phyloP scores from a whole-genome alignment of 352 stramenopile species.

The Globisporangium parvum region DNA sequence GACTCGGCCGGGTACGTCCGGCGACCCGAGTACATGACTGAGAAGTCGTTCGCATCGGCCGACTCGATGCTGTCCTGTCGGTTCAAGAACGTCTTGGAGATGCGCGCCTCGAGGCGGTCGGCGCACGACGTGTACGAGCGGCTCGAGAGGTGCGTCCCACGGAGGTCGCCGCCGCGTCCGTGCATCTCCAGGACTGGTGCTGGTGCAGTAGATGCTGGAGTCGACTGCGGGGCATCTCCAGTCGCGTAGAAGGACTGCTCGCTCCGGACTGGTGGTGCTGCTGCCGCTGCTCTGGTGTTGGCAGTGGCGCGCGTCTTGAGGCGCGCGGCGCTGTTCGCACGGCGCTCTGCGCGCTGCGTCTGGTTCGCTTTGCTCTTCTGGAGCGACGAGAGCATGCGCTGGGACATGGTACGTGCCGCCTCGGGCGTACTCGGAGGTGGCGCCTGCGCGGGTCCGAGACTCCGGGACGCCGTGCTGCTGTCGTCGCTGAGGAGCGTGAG shows the following conservation, averaged over 20 bases:
- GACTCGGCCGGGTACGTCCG: slow-evolving; percentile 66
- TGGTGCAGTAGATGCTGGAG: no score
- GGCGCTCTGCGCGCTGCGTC: slow-evolving; percentile 6
- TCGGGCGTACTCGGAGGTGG: slow-evolving; percentile 6
- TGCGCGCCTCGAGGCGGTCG: slow-evolving; percentile 60
- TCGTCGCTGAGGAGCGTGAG: slow-evolving; percentile 20
- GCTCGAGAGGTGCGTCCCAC: slow-evolving; percentile 21
- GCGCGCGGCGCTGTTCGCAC: slow-evolving; percentile 1
- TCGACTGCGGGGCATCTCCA: not conserved
- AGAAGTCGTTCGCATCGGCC: slow-evolving; percentile 30
- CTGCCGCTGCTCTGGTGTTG: not conserved
- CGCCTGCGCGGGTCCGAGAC: slow-evolving; percentile 1
- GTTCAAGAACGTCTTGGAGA: slow-evolving; percentile 43
- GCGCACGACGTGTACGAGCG: slow-evolving; percentile 28
- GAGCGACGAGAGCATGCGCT: slow-evolving; percentile 56
- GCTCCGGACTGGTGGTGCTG: slow-evolving; percentile 3
- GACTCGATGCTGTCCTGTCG: slow-evolving; percentile 26
- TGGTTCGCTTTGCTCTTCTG: slow-evolving; percentile 30
- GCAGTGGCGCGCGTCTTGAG: not conserved
- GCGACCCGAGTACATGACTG: slow-evolving; percentile 47
- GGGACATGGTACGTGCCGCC: slow-evolving; percentile 36
- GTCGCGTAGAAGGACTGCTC: slow-evolving; percentile 10
- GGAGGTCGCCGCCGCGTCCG: slow-evolving; percentile 8
- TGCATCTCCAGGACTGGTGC: not conserved
- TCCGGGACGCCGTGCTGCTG: slow-evolving; percentile 6